Evolutionary conservation across 331 rosid genomes (phyloP), one percentile per base, ranked within the genome.

Genomic region (Quercus lobata): DNA sequence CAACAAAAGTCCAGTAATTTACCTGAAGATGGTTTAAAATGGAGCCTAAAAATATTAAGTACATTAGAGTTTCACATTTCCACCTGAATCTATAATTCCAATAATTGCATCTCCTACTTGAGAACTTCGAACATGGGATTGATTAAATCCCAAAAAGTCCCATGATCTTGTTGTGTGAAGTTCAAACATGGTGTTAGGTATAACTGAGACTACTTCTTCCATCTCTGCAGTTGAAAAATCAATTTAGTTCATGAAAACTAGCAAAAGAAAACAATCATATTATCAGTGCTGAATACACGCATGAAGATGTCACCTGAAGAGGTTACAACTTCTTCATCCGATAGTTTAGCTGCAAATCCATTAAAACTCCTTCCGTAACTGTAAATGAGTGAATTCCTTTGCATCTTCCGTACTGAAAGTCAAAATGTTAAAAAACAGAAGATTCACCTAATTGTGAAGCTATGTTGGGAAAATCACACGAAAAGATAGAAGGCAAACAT

Each of bases 121-220:
- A 69, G 69, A 52, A 65, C 49, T 18, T 4, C 14, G 30, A 63
- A 52, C 78, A 8, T 14, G n/a, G 17, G 34, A 58, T 21, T 7
- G 18, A 12, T 69, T 14, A 9, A 83, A 63, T 16, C 83, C 85
- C 71, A 77, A 11, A 35, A 80, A 83, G 46, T 80, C 81, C 83
- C 78, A 72, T 60, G 80, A 78, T 75, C 83, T 76, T 46, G 70
- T 81, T 12, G 78, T 81, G 66, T 81, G 83, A 69, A 81, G 83
- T 37, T 74, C 27, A 21, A 61, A 25, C 55, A 25, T 19, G 10
- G 30, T 41, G 61, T 77, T 44, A 0, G 74, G 58, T n/a, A 76
- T 37, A 55, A 82, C 76, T 3, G 83, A 73, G 21, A 74, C 57
- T 30, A 86, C 86, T 1, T 57, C 89, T 24, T 86, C 78, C 61